phyloP scores from a whole-genome alignment of 2,329 filamentous ascomycete genomes.

The Tricladium varicosporioides region DNA sequence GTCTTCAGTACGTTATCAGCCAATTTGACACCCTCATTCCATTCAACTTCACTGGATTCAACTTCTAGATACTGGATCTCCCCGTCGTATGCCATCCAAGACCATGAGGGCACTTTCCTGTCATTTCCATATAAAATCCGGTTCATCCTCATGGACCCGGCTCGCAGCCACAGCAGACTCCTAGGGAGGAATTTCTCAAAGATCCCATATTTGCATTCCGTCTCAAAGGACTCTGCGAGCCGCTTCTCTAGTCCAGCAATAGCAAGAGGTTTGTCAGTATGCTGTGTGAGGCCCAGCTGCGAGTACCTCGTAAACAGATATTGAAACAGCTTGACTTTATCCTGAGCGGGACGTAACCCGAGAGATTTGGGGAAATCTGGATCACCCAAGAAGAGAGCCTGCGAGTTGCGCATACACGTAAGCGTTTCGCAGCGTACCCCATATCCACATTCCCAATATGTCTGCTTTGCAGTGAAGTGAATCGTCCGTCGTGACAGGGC shows the following conservation, averaged over 20 bases:
- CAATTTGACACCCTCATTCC: too few relatives aligned
- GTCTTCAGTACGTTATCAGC: too few relatives aligned
- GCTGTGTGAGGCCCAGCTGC: neutral
- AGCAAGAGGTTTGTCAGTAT: neutral
- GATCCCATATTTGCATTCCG: neutral
- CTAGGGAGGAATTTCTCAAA: neutral
- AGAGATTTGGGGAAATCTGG: neutral
- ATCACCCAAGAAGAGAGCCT: neutral
- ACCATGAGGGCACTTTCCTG: neutral
- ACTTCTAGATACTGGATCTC: neutral
- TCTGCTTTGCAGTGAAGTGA: slow-evolving; percentile 29
- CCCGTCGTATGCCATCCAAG: neutral
- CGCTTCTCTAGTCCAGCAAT: neutral
- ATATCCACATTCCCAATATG: slow-evolving; percentile 30
- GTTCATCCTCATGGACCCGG: neutral
- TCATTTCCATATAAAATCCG: neutral
- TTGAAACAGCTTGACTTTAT: neutral
- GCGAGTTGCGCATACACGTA: neutral
- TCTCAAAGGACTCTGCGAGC: neutral
- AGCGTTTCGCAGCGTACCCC: neutral
- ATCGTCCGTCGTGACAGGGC: slow-evolving; percentile 29
- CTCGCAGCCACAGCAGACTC: neutral
- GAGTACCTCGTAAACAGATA: neutral
- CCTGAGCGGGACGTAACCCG: neutral
- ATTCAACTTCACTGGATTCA: neutral